Conservation (phyloP, 1,284 basidiomycete species). For the Tremellales sp. region DNA sequence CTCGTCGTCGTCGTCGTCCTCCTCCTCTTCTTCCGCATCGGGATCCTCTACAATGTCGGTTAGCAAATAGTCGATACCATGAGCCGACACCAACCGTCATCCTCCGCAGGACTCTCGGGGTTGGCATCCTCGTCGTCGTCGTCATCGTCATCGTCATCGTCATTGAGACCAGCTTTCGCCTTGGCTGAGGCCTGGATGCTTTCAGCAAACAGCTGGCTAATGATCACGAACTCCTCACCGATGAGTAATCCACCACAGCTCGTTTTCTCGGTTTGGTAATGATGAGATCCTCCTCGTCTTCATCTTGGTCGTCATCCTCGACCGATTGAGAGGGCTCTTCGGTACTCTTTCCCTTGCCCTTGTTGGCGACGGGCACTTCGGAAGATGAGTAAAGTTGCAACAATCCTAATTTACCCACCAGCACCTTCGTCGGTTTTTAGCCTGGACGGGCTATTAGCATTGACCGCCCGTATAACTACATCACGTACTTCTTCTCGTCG, state of each 20-base stretch:
- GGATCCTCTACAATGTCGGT: slow-evolving; percentile 6
- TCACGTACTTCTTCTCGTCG: slow-evolving; percentile 34
- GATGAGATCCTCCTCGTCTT: slow-evolving; percentile 27
- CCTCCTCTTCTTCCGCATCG: slow-evolving; percentile 18
- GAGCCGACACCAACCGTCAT: slow-evolving; percentile 14
- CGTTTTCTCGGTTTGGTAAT: slow-evolving; percentile 28
- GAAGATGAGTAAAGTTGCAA: background rate
- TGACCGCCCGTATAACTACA: background rate
- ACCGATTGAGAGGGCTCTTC: slow-evolving; percentile 10
- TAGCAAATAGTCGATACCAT: background rate
- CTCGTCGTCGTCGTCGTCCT: slow-evolving; percentile 11
- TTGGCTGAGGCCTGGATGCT: slow-evolving; percentile 29
- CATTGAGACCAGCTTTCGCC: slow-evolving; percentile 36
- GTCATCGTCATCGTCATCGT: slow-evolving; percentile 32
- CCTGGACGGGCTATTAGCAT: slow-evolving; percentile 12
- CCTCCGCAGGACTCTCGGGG: slow-evolving; percentile 22
- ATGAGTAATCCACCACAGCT: slow-evolving; percentile 32
- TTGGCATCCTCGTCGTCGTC: slow-evolving; percentile 33
- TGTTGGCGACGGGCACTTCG: slow-evolving; percentile 18
- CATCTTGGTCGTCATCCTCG: slow-evolving; percentile 30
- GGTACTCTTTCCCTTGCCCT: slow-evolving; percentile 33
- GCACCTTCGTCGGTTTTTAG: slow-evolving; percentile 24
- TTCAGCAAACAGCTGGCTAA: background rate
- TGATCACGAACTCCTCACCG: slow-evolving; percentile 20
- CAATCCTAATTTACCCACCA: background rate